Evolutionary conservation across 2,329 filamentous ascomycete genomes (phyloP), one percentile per base, ranked within the genome.

Genomic region (Gliomastix tumulicola): DNA sequence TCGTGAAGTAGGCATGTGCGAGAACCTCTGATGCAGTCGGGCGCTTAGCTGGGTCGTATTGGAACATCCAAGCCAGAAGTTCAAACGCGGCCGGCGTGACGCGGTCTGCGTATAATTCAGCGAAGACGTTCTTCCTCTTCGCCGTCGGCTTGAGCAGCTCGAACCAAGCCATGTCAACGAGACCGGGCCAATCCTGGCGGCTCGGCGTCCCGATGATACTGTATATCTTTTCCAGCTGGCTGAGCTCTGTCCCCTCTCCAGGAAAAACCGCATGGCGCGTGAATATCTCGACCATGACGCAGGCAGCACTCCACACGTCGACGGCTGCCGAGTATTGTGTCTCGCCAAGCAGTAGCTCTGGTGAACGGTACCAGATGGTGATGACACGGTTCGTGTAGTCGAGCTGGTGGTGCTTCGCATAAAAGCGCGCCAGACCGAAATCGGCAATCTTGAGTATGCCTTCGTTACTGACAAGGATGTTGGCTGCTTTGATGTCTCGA

Each of bases 321-420:
- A 94, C 88, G 3, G 86, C 86, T 0, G 87, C 85, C 5, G 85
- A 88, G 54, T 96, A 96, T 49, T 86, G 79, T 6, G 89, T 95
- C 59, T 94, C 88, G 7, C 89, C 89, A 2, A 95, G 73, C 0
- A 95, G 68, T n/a, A 96, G 71, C 56, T 96, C 89, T 0, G 89
- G 88, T 0, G 88, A 86, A 5, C 89, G 79, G 57, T 96, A 96
- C 94, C 94, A 98, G 46, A 98, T 96, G 3, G 92, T 98, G 55
- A 98, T 95, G 49, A 98, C 94, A 23, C 92, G 84, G 55, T 98
- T 98, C 3, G 92, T 98, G 59, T 98, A 98, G 57, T 98, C 90
- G 32, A 94, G 75, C 57, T 92, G 86, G 42, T 84, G 81, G 34
- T 84, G 82, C 57, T 98, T 98, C 22, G 88, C 86, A 54, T 95